Conservation (phyloP, 306 rosid species). For the Rosa multiflora region DNA sequence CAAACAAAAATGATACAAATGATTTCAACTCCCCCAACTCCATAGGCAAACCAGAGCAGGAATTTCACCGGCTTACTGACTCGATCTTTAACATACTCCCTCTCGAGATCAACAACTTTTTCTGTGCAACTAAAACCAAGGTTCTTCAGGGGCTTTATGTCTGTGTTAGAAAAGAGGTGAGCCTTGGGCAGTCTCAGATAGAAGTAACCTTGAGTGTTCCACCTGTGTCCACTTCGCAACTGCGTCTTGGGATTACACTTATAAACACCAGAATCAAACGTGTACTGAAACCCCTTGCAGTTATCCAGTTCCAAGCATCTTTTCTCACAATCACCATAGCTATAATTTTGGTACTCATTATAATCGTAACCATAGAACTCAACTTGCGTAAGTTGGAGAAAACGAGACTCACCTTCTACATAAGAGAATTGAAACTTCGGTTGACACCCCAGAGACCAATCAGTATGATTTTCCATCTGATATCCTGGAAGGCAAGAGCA, state of each 20-base stretch:
- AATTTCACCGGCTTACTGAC: conserved; percentile 31
- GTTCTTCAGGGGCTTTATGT: background rate
- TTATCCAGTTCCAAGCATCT: conserved; percentile 25
- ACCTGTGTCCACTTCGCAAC: conserved; percentile 36
- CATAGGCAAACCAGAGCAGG: conserved; percentile 42
- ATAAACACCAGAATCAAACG: background rate
- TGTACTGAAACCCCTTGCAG: conserved; percentile 32
- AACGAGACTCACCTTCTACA: conserved; percentile 18
- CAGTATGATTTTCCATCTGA: background rate
- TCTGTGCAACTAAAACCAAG: conserved; percentile 19
- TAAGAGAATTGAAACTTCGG: conserved; percentile 22
- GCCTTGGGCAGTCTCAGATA: conserved; percentile 42
- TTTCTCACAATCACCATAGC: conserved; percentile 16
- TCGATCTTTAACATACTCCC: conserved; percentile 6
- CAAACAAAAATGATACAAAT: conserved; percentile 36
- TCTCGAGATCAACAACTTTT: conserved; percentile 7
- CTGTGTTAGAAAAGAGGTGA: background rate
- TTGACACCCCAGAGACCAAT: conserved; percentile 36
- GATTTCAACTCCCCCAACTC: conserved; percentile 46
- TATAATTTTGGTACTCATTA: background rate
- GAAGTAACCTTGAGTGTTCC: conserved; percentile 27
- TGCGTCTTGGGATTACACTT: conserved; percentile 35
- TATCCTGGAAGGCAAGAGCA: conserved; percentile 18
- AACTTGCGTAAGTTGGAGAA: background rate
- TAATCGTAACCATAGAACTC: conserved; percentile 40